These are phyloP conservation scores for Neopestalotiopsis clavispora DNA, from an alignment of 2,329 filamentous ascomycete genomes.

Conservation along the genomic window DNA sequence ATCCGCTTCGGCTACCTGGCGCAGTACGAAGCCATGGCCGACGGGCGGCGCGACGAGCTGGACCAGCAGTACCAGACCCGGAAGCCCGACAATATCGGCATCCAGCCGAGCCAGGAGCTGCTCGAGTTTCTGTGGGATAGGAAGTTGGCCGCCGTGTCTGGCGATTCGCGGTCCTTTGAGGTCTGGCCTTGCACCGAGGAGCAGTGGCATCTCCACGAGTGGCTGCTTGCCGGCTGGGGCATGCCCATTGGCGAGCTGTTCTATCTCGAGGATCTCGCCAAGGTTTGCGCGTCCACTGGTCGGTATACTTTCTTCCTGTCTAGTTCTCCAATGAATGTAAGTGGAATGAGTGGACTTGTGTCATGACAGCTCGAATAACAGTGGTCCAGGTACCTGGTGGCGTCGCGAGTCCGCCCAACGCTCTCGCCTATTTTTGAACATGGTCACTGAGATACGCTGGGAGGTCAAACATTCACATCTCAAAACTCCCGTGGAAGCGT, in stretches of 20 bases:
- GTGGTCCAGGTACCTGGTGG: too few species aligned
- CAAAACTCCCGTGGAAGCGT: too few species aligned
- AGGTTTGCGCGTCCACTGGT: constrained; percentile 12
- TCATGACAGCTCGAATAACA: too few species aligned
- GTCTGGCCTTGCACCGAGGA: constrained; percentile 35
- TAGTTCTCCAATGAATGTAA: constrained; percentile 24
- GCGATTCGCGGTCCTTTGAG: constrained; percentile 46
- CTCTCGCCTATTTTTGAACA: too few species aligned
- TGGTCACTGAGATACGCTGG: too few species aligned
- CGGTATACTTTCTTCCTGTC: constrained; percentile 25
- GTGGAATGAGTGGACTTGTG: not conserved
- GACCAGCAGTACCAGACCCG: constrained; percentile 23
- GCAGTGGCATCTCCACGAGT: constrained; percentile 29
- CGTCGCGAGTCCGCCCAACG: too few species aligned
- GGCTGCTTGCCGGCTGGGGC: constrained; percentile 25
- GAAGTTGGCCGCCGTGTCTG: constrained; percentile 46
- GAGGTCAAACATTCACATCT: too few species aligned
- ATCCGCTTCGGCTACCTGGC: too few species aligned
- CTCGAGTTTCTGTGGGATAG: constrained; percentile 47
- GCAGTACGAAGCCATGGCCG: too few species aligned
- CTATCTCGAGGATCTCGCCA: constrained; percentile 23
- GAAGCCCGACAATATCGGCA: constrained; percentile 34
- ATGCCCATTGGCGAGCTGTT: constrained; percentile 29
- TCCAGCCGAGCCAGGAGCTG: constrained; percentile 40
- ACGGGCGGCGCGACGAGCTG: constrained; percentile 22